A percentile compares a stretch with the other conserved stretches of the same genome.
Conservation (phyloP, 2,329 filamentous ascomycete genomes). For the Aureobasidium sp. region DNA sequence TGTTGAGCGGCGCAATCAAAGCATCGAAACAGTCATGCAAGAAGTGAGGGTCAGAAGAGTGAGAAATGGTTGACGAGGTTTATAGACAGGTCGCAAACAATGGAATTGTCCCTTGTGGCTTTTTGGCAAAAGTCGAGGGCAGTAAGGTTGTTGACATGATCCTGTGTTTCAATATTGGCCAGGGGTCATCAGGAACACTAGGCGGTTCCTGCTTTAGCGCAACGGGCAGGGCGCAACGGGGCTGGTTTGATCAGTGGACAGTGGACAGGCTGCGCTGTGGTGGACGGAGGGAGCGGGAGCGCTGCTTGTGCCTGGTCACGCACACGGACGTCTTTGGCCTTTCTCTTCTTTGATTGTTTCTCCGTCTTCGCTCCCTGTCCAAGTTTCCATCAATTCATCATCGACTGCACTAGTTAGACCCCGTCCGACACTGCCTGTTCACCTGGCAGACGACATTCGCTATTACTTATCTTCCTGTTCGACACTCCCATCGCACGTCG, state of each 20-base stretch:
- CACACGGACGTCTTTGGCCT: not conserved
- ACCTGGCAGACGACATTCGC: constrained; percentile 14
- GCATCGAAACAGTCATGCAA: not conserved
- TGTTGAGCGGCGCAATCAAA: constrained; percentile 3
- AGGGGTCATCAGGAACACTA: constrained; percentile 3
- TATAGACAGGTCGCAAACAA: not conserved
- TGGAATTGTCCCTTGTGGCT: not conserved
- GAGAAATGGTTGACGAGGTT: not conserved
- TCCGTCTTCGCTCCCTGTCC: constrained; percentile 9
- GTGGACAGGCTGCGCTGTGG: not conserved
- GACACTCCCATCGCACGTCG: too few relatives aligned
- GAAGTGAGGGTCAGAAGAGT: not conserved
- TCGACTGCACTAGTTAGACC: not conserved
- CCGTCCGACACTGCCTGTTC: constrained; percentile 15
- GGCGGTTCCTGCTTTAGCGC: constrained; percentile 13
- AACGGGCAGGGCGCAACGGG: constrained; percentile 8
- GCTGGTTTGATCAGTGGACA: constrained; percentile 12
- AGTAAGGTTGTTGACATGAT: constrained; percentile 2
- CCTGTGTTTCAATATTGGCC: constrained; percentile 8
- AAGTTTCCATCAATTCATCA: constrained; percentile 10
- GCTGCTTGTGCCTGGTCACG: not conserved
- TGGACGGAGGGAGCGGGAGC: not conserved
- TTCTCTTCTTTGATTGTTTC: constrained; percentile 14
- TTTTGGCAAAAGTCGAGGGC: not conserved
- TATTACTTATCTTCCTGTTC: not conserved